Percentiles rank a stretch among this genome's conserved stretches.
Evolutionary conservation across 148 eudicot species (phyloP).

Genomic region (Rheum nobile): DNA sequence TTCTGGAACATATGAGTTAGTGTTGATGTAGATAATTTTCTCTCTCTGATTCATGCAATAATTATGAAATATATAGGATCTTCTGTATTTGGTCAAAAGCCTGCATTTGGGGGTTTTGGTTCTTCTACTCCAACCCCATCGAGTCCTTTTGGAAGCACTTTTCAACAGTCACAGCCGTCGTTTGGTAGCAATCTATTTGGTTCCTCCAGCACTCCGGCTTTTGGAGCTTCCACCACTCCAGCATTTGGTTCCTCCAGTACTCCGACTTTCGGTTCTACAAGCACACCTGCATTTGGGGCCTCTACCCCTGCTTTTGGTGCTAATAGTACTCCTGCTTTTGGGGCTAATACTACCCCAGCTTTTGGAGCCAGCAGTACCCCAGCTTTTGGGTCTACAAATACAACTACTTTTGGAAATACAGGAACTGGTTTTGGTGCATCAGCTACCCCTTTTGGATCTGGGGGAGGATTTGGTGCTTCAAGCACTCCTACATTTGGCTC

Average conservation of each 20-base stretch:
- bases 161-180: conserved; percentile 88
- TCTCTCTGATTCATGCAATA: conserved; percentile 14
- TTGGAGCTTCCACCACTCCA: conserved; percentile 37
- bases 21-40: not conserved
- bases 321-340: conserved; percentile 68
- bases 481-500: conserved; percentile 51
- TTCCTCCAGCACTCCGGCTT: conserved; percentile 44
- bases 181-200: conserved; percentile 79
- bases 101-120: conserved; percentile 85
- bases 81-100: conserved; percentile 72
- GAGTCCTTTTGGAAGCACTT: conserved; percentile 82
- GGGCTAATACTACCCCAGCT: conserved; percentile 50
- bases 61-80: conserved; percentile 30
- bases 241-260: conserved; percentile 43
- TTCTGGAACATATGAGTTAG: not conserved
- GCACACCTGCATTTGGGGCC: conserved; percentile 34
- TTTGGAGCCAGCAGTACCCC: conserved; percentile 49
- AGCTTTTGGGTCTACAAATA: conserved; percentile 26
- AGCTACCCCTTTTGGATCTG: conserved; percentile 42
- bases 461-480: conserved; percentile 47
- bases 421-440: conserved; percentile 58
- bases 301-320: conserved; percentile 60
- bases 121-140: conserved; percentile 51
- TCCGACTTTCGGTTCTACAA: conserved; percentile 47
- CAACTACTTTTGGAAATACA: conserved; percentile 34